A percentile compares a stretch with the other conserved stretches of the same genome.
phyloP scores from a whole-genome alignment of 2,329 filamentous ascomycete genomes.

The Ophiostoma triangulosporum region DNA sequence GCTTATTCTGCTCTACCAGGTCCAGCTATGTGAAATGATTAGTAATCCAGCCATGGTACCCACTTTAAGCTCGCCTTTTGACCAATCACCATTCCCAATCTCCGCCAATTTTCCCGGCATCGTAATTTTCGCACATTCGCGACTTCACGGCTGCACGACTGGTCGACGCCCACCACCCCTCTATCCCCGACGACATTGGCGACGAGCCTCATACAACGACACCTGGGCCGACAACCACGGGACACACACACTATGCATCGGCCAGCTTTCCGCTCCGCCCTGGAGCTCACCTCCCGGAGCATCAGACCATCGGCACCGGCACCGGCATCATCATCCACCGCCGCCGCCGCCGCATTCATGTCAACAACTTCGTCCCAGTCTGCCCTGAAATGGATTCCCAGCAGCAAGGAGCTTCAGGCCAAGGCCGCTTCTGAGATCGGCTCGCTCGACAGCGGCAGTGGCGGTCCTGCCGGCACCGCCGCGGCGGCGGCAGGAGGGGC shows the following conservation, averaged over 20 bases:
- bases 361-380: constrained; percentile 11
- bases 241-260: constrained; percentile 11
- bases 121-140: constrained; percentile 2
- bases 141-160: background rate
- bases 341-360: constrained; percentile 6
- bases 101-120: constrained; percentile 6
- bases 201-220: background rate
- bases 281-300: background rate
- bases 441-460: constrained; percentile 8
- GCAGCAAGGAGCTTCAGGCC: constrained; percentile 13
- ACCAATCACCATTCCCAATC: background rate
- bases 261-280: constrained; percentile 12
- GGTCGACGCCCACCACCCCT: background rate
- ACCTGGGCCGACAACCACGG: background rate
- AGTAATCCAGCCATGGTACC: background rate
- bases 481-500: background rate
- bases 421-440: constrained; percentile 17
- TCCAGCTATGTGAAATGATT: no score
- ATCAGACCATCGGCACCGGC: background rate
- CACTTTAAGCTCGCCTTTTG: background rate
- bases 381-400: constrained; percentile 8
- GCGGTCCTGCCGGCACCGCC: background rate
- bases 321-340: background rate
- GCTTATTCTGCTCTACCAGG: no score
- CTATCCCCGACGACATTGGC: background rate